These are phyloP conservation scores for Metschnikowia amazonensis DNA, from an alignment of 805 yeast genomes.

Conservation along the genomic window DNA sequence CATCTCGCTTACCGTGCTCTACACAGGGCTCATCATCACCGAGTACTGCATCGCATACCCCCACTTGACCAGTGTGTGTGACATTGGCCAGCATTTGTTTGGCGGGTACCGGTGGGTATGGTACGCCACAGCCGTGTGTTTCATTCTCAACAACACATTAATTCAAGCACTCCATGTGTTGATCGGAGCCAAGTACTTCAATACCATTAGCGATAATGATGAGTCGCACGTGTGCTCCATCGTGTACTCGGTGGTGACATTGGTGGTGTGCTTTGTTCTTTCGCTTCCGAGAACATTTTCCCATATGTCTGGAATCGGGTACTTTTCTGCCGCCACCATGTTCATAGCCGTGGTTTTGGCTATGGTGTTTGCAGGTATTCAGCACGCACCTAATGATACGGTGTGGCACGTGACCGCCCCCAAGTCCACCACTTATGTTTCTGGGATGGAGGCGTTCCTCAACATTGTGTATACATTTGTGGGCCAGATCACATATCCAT, in stretches of 20 bases:
- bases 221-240: constrained; percentile 44
- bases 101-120: constrained; percentile 50
- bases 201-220: constrained; percentile 47
- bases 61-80: constrained; percentile 49
- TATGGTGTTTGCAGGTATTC: constrained; percentile 52
- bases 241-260: constrained; percentile 48
- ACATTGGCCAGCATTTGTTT: constrained; percentile 55
- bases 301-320: constrained; percentile 47
- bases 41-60: constrained; percentile 56
- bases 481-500: constrained; percentile 62
- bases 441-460: constrained; percentile 52
- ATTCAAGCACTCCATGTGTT: constrained; percentile 58
- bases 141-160: constrained; percentile 51
- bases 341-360: constrained; percentile 51
- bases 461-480: constrained; percentile 62
- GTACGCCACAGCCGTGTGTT: constrained; percentile 55
- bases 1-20: constrained; percentile 48
- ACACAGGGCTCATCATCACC: constrained; percentile 53
- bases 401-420: constrained; percentile 35
- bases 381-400: constrained; percentile 37
- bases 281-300: constrained; percentile 58
- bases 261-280: constrained; percentile 46
- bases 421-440: constrained; percentile 50
- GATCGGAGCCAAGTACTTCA: constrained; percentile 57
- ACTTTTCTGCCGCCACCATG: constrained; percentile 55